Percentiles rank a stretch among this genome's conserved stretches.
phyloP scores from a whole-genome alignment of 2,329 filamentous ascomycete species.

The Trichoderma oligosporum region DNA sequence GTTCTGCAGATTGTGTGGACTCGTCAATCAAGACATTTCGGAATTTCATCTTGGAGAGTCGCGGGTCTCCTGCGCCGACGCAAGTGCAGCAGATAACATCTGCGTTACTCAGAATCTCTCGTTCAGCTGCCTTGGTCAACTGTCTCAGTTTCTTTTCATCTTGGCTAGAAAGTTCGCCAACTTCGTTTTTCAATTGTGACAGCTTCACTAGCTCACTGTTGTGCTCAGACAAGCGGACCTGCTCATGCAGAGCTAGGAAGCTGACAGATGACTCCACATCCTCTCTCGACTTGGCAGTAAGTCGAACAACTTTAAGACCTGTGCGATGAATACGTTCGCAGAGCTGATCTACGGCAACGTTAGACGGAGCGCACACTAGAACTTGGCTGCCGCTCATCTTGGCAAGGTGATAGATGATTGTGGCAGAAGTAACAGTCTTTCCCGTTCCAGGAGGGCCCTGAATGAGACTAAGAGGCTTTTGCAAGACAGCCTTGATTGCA shows the following conservation, averaged over 20 bases:
- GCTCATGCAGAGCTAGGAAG: conserved; percentile 91
- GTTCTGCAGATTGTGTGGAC: conserved; percentile 95
- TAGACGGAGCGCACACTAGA: conserved; percentile 93
- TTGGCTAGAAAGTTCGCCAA: conserved; percentile 87
- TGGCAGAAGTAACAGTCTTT: conserved; percentile 97
- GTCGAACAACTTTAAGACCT: conserved; percentile 90
- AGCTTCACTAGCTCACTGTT: conserved; percentile 92
- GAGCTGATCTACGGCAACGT: conserved; percentile 96
- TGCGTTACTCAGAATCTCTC: conserved; percentile 89
- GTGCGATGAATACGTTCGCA: conserved; percentile 96
- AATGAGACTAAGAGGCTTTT: conserved; percentile 90
- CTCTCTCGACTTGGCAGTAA: conserved; percentile 98
- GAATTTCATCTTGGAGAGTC: conserved; percentile 96
- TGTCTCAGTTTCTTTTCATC: conserved; percentile 99
- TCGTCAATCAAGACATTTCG: conserved; percentile 97
- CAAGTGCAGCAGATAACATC: conserved; percentile 99
- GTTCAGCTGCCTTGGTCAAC: conserved; percentile 86
- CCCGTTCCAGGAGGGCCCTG: conserved; percentile 96
- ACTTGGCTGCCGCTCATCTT: conserved; percentile 95
- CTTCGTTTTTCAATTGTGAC: conserved; percentile 84
- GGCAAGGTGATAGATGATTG: conserved; percentile 95
- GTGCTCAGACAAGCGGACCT: conserved; percentile 95
- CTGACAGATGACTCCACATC: conserved; percentile 98
- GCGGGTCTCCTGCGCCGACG: conserved; percentile 92
- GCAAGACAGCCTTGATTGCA: conserved; percentile 90